Conservation (phyloP, 2,329 filamentous ascomycete genomes). For the Dothistroma pini region DNA sequence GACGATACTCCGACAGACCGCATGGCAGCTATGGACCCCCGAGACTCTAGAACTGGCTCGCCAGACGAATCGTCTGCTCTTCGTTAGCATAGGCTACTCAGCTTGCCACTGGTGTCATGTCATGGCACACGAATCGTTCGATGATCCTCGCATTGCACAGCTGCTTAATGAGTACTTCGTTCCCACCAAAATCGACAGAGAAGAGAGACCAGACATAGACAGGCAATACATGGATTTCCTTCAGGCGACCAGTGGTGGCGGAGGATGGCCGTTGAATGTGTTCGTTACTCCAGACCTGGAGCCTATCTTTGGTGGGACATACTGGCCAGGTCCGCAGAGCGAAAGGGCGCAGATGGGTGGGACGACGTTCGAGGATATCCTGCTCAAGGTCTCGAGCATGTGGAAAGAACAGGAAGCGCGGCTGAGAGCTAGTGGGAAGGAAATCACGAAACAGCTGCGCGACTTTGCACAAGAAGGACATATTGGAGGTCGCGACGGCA, state of each 20-base stretch:
- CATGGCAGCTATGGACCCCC: conserved; percentile 85
- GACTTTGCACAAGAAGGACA: conserved; percentile 89
- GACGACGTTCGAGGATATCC: conserved; percentile 76
- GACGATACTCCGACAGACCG: conserved; percentile 48
- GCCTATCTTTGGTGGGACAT: conserved; percentile 93
- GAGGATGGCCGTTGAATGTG: conserved; percentile 95
- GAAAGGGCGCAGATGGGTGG: conserved; percentile 49
- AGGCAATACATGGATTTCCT: conserved; percentile 98
- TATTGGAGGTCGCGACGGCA: conserved; percentile 41
- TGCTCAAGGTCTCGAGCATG: conserved; percentile 68
- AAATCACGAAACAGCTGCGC: conserved; percentile 74
- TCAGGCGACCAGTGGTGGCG: conserved; percentile 83
- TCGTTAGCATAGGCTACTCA: conserved; percentile 90
- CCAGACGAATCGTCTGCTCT: conserved; percentile 80
- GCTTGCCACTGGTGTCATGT: conserved; percentile 92
- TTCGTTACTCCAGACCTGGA: conserved; percentile 91
- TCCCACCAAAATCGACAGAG: conserved; percentile 87
- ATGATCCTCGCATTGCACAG: conserved; percentile 72
- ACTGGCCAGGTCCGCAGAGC: conserved; percentile 80
- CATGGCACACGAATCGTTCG: conserved; percentile 90
- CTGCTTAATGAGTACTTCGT: conserved; percentile 85
- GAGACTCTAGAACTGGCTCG: conserved; percentile 73
- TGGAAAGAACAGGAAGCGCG: conserved; percentile 84
- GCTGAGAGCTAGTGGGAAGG: conserved; percentile 77
- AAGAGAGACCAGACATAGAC: conserved; percentile 91